Percentiles rank a stretch among this genome's conserved stretches.
phyloP scores from a whole-genome alignment of 2,329 filamentous ascomycete genomes.

The Chrysosporium keratinophilum region DNA sequence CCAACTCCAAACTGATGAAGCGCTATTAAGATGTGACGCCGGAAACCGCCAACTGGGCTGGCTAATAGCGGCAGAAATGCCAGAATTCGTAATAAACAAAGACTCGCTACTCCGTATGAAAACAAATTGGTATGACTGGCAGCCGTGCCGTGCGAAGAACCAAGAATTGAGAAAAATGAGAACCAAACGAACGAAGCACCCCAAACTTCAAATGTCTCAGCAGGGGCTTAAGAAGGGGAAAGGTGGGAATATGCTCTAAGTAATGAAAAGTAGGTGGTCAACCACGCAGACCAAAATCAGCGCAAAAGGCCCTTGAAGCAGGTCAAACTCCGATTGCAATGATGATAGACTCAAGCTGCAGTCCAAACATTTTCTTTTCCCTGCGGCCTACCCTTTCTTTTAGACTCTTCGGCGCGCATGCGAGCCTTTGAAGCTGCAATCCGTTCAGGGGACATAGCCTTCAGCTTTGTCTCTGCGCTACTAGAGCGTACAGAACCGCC shows the following conservation, averaged over 20 bases:
- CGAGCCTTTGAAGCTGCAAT: slow-evolving; percentile 28
- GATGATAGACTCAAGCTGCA: neutral
- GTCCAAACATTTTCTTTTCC: slow-evolving; percentile 28
- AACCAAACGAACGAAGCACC: too few species aligned
- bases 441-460: slow-evolving; percentile 26
- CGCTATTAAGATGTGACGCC: too few species aligned
- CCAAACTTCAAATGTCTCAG: neutral
- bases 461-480: slow-evolving; percentile 13
- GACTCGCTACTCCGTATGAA: neutral
- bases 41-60: too few species aligned
- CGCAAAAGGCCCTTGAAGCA: neutral
- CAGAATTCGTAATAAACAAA: neutral
- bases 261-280: neutral
- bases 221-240: too few species aligned
- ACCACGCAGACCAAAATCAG: neutral
- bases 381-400: slow-evolving; percentile 13
- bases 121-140: neutral
- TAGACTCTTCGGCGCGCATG: slow-evolving; percentile 23
- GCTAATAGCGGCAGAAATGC: neutral
- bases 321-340: too few species aligned
- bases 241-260: neutral
- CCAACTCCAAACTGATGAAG: too few species aligned
- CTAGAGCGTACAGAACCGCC: slow-evolving; percentile 4
- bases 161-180: too few species aligned
- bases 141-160: too few species aligned